Percentiles rank a stretch among this genome's conserved stretches.
Evolutionary conservation across 345 rosid genomes (phyloP).

Genomic region (Linum usitatissimum): DNA sequence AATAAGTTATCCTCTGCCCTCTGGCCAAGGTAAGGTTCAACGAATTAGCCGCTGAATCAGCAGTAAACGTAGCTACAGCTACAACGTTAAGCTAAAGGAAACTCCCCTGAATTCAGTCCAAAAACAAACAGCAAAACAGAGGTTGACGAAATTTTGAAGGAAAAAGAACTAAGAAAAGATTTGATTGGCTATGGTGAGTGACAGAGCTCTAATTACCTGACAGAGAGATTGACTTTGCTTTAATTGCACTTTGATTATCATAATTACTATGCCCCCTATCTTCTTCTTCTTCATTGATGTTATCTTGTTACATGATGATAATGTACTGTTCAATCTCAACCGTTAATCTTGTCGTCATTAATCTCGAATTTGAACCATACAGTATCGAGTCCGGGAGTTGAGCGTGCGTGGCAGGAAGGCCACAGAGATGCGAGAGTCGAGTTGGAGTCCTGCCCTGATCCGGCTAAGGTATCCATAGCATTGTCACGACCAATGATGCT

Average conservation of each 20-base stretch:
- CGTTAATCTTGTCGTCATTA: not conserved
- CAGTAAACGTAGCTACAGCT: not conserved
- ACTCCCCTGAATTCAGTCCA: not conserved
- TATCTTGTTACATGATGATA: not conserved
- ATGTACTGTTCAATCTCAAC: not conserved
- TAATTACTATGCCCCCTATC: not conserved
- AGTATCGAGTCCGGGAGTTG: no score
- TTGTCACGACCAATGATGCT: no score
- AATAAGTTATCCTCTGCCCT: not conserved
- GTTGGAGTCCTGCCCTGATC: no score
- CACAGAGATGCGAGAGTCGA: no score
- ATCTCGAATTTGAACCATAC: not conserved
- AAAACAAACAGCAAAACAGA: no score
- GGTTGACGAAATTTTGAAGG: not conserved
- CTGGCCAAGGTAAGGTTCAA: not conserved
- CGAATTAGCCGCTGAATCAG: not conserved
- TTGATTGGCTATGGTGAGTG: not conserved
- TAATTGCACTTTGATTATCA: no score
- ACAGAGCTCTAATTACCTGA: not conserved
- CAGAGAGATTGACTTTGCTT: not conserved
- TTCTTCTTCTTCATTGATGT: no score
- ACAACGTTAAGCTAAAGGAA: no score
- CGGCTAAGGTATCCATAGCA: no score
- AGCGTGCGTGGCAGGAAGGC: no score
- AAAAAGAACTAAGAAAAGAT: not conserved